These are phyloP conservation scores for Wakefieldia striispora DNA, from an alignment of 768 basidiomycete genomes.

Conservation along the genomic window DNA sequence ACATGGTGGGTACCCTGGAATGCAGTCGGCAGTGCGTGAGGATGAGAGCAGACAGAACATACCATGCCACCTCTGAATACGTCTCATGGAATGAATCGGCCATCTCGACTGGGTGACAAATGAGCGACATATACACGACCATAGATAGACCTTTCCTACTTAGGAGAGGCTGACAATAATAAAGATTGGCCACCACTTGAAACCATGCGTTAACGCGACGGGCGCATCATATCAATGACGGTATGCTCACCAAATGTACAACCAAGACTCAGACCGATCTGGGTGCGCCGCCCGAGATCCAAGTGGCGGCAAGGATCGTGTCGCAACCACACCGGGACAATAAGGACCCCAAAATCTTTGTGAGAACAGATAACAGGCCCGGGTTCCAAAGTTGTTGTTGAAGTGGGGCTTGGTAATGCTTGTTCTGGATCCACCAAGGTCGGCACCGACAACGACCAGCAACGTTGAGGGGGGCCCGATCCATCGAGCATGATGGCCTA, in stretches of 20 bases:
- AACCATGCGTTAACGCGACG: neutral
- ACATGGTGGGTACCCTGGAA: constrained; percentile 57
- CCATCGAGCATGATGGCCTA: constrained; percentile 12
- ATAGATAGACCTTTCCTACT: constrained; percentile 40
- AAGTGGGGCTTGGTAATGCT: neutral
- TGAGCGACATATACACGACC: neutral
- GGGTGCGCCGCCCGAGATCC: constrained; percentile 37
- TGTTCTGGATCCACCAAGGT: constrained; percentile 12
- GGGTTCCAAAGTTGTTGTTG: neutral
- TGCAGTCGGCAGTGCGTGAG: neutral
- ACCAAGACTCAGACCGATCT: constrained; percentile 46
- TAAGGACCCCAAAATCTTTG: constrained; percentile 44
- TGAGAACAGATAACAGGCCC: neutral
- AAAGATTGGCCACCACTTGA: constrained; percentile 61
- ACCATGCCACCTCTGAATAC: constrained; percentile 36
- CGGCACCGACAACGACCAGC: constrained; percentile 17
- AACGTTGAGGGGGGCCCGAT: constrained; percentile 1
- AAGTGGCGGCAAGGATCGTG: constrained; percentile 40
- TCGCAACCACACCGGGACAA: constrained; percentile 42
- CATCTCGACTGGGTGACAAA: constrained; percentile 25
- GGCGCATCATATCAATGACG: neutral
- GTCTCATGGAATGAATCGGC: constrained; percentile 36
- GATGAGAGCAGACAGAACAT: neutral
- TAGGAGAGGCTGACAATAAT: constrained; percentile 79
- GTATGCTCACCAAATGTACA: constrained; percentile 43